Percentiles rank a stretch among this genome's conserved stretches.
Conservation (phyloP, 805 yeast genomes). For the Metschnikowia aberdeeniae region DNA sequence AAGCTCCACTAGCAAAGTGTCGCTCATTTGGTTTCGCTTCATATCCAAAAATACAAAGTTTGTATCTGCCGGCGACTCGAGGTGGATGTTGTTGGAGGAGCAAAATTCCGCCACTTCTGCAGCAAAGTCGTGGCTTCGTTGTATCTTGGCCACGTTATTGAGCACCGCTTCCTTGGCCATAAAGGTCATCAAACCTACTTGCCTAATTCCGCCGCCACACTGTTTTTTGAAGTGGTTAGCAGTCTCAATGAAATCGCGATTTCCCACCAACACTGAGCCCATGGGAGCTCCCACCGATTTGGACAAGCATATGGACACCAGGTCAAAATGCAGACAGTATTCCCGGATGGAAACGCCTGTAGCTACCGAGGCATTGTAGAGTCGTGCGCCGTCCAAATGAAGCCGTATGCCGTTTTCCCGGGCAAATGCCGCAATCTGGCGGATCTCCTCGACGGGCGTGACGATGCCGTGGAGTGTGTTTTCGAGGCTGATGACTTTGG, state of each 20-base stretch:
- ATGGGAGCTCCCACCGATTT: conserved; percentile 92
- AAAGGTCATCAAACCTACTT: conserved; percentile 72
- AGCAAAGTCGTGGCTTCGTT: conserved; percentile 48
- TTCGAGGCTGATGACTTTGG: conserved; percentile 77
- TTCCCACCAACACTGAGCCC: conserved; percentile 82
- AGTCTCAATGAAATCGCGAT: conserved; percentile 50
- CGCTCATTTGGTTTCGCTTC: conserved; percentile 49
- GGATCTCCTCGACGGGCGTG: conserved; percentile 74
- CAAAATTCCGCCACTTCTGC: conserved; percentile 53
- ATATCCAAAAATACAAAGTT: conserved; percentile 78
- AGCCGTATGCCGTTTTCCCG: conserved; percentile 51
- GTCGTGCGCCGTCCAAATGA: conserved; percentile 94
- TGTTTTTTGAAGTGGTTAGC: conserved; percentile 88
- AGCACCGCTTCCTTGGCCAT: conserved; percentile 82
- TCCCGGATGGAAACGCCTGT: conserved; percentile 65
- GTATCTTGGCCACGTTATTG: conserved; percentile 60
- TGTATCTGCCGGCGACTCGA: conserved; percentile 77
- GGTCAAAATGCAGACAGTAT: conserved; percentile 75
- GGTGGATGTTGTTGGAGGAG: conserved; percentile 45
- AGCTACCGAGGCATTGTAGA: conserved; percentile 84
- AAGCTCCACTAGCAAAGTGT: conserved; percentile 47
- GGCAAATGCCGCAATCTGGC: conserved; percentile 68
- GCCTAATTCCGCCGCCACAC: conserved; percentile 91
- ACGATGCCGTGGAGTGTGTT: conserved; percentile 84
- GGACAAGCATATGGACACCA: conserved; percentile 85